A percentile compares a stretch with the other conserved stretches of the same genome.
phyloP scores from a whole-genome alignment of 352 stramenopile species.

The Discostella stelligera region DNA sequence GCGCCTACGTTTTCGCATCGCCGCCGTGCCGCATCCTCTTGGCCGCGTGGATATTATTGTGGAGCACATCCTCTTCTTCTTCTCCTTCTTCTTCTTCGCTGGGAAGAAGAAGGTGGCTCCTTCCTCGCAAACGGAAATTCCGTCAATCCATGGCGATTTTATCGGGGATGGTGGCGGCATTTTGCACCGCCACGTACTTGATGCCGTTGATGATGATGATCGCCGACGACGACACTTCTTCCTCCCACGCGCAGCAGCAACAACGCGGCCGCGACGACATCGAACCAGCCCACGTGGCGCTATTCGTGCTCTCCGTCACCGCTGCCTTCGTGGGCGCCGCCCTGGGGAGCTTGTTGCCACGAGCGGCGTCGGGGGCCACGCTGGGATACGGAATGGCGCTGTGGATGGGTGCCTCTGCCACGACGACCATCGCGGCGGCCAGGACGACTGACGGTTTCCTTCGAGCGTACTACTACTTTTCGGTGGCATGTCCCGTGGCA shows the following conservation, averaged over 20 bases:
- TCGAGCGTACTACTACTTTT: too few species aligned
- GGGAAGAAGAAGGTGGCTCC: not conserved
- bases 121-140: not conserved
- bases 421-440: too few species aligned
- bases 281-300: slow-evolving; percentile 28
- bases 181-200: not conserved
- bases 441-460: not conserved
- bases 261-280: not conserved
- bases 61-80: not conserved
- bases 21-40: not conserved
- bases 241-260: too few species aligned
- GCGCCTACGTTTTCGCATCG: not conserved
- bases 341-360: slow-evolving; percentile 63
- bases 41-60: too few species aligned
- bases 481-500: not conserved
- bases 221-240: not conserved
- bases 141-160: not conserved
- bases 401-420: slow-evolving; percentile 10
- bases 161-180: not conserved
- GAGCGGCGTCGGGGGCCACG: slow-evolving; percentile 55
- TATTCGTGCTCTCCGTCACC: slow-evolving; percentile 50
- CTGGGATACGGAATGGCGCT: slow-evolving; percentile 46
- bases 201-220: not conserved
- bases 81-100: not conserved
- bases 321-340: slow-evolving; percentile 55